A percentile compares a stretch with the other conserved stretches of the same genome.
These are phyloP conservation scores for Zygnema cylindricum DNA, from an alignment of 139 green algal species.

Conservation along the genomic window DNA sequence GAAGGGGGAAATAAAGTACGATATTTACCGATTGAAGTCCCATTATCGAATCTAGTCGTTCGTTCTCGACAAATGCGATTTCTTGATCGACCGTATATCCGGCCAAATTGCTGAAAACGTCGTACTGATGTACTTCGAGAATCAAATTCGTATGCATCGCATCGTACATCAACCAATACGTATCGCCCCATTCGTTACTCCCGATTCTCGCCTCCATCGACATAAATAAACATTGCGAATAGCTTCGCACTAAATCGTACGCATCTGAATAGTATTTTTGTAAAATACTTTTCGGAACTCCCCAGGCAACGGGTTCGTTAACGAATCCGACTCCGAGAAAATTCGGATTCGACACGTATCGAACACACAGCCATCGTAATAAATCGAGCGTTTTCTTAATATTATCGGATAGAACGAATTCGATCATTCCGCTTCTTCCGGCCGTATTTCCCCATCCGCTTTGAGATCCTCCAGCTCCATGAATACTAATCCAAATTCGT, in stretches of 20 bases:
- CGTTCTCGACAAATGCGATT: background rate
- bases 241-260: slow-evolving; percentile 19
- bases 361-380: background rate
- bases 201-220: slow-evolving; percentile 23
- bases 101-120: slow-evolving; percentile 23
- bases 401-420: no score
- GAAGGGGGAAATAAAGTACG: background rate
- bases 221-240: slow-evolving; percentile 24
- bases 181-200: slow-evolving; percentile 20
- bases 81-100: slow-evolving; percentile 7
- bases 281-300: background rate
- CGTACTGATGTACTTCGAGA: slow-evolving; percentile 20
- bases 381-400: background rate
- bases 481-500: slow-evolving; percentile 21
- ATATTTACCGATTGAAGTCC: background rate
- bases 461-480: slow-evolving; percentile 16
- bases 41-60: background rate
- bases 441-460: slow-evolving; percentile 38
- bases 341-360: slow-evolving; percentile 24
- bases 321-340: slow-evolving; percentile 22
- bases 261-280: slow-evolving; percentile 20
- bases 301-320: slow-evolving; percentile 22
- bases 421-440: slow-evolving; percentile 12
- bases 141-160: slow-evolving; percentile 14
- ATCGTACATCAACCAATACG: slow-evolving; percentile 29